Conservation (phyloP, 768 basidiomycete species). For the Tulasnella sp. region DNA sequence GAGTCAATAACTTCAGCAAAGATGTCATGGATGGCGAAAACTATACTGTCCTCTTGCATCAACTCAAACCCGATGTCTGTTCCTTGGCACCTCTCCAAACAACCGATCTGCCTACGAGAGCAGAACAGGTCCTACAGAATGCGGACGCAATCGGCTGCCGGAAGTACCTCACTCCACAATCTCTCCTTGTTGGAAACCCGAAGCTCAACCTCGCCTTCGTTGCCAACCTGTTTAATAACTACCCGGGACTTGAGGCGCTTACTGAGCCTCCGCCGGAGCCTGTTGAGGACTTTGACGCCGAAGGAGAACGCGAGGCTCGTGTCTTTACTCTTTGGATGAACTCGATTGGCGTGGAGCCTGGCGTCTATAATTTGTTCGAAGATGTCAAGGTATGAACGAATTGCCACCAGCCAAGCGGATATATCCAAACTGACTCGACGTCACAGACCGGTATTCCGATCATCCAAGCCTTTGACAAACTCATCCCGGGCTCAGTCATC, state of each 20-base stretch:
- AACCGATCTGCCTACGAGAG: conserved; percentile 75
- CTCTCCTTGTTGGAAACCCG: conserved; percentile 92
- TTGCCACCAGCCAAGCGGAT: background rate
- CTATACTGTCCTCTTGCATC: conserved; percentile 94
- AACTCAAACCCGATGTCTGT: conserved; percentile 92
- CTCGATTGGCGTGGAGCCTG: conserved; percentile 94
- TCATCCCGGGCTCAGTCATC: conserved; percentile 86
- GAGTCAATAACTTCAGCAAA: conserved; percentile 96
- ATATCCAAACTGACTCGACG: background rate
- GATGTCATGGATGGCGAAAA: conserved; percentile 98
- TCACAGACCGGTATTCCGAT: conserved; percentile 77
- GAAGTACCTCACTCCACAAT: conserved; percentile 91
- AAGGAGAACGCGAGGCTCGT: conserved; percentile 96
- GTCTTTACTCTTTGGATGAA: conserved; percentile 99
- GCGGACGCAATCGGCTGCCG: conserved; percentile 92
- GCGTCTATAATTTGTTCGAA: conserved; percentile 95
- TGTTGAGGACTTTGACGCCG: conserved; percentile 97
- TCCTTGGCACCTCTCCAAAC: conserved; percentile 91
- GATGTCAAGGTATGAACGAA: conserved; percentile 67
- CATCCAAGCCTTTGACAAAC: conserved; percentile 95
- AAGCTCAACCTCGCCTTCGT: conserved; percentile 98
- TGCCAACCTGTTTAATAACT: conserved; percentile 98
- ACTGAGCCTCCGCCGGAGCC: conserved; percentile 88
- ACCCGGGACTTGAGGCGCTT: conserved; percentile 91
- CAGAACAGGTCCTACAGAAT: conserved; percentile 92